A percentile compares a stretch with the other conserved stretches of the same genome.
phyloP scores from a whole-genome alignment of 23 red algal species.

The Pyropia yezoensis region DNA sequence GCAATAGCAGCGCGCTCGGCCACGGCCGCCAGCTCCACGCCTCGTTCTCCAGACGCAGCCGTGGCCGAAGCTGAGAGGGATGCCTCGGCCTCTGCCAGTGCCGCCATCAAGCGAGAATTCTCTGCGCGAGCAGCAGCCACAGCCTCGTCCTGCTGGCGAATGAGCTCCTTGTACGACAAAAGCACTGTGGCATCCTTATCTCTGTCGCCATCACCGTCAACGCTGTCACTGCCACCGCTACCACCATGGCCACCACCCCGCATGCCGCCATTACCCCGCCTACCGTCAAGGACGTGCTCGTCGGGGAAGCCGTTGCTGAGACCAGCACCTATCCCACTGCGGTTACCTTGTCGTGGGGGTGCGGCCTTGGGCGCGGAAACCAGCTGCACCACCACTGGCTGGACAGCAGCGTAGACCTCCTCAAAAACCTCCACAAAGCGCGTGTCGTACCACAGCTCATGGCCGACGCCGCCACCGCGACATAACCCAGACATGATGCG shows the following conservation, averaged over 20 bases:
- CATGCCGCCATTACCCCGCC: too few relatives aligned
- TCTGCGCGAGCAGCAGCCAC: constrained; percentile 28
- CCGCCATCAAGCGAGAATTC: constrained; percentile 15
- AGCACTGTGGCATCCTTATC: constrained; percentile 1
- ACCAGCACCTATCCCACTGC: too few relatives aligned
- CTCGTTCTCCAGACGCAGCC: too few relatives aligned
- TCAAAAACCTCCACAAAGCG: constrained; percentile 23
- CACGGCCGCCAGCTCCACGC: too few relatives aligned
- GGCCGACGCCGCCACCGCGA: constrained; percentile 29
- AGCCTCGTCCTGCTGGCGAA: constrained; percentile 57
- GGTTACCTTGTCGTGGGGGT: neutral
- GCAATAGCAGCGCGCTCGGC: too few relatives aligned
- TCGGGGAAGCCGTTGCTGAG: neutral
- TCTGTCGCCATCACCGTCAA: constrained; percentile 3
- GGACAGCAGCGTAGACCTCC: constrained; percentile 36
- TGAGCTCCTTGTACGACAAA: constrained; percentile 77
- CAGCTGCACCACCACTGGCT: neutral
- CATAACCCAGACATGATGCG: constrained; percentile 1
- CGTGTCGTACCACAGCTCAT: constrained; percentile 43
- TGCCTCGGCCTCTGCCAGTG: constrained; percentile 37
- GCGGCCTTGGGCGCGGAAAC: neutral
- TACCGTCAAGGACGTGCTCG: neutral
- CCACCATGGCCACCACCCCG: too few relatives aligned
- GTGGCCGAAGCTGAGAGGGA: too few relatives aligned
- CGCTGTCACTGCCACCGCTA: too few relatives aligned